Conservation (phyloP, 2,329 filamentous ascomycete genomes). For the Ophidiomyces ophidiicola region DNA sequence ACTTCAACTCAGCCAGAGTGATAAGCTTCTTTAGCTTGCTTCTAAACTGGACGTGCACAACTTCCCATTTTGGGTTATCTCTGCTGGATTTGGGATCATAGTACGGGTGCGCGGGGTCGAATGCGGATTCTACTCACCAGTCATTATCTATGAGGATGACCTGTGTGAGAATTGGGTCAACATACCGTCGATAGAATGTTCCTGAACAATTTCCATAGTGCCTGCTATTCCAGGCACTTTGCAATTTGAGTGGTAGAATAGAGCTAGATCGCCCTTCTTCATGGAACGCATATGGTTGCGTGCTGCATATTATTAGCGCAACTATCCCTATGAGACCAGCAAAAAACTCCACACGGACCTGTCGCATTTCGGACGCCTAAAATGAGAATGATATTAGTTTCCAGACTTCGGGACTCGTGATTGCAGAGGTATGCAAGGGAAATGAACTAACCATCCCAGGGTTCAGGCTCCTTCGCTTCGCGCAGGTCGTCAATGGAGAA, state of each 20-base stretch:
- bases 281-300: constrained; percentile 84
- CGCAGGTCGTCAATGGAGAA: constrained; percentile 90
- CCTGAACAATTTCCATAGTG: constrained; percentile 75
- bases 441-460: constrained; percentile 66
- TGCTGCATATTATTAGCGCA: constrained; percentile 36
- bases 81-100: constrained; percentile 66
- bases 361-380: constrained; percentile 14
- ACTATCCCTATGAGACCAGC: background rate
- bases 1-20: constrained; percentile 58
- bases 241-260: constrained; percentile 95
- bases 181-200: constrained; percentile 67
- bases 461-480: constrained; percentile 60
- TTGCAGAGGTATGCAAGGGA: background rate
- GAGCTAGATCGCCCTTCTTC: constrained; percentile 81
- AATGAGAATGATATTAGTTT: background rate
- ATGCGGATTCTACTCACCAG: constrained; percentile 48
- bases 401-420: background rate
- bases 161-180: constrained; percentile 49
- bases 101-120: constrained; percentile 62
- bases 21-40: constrained; percentile 66
- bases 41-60: constrained; percentile 79
- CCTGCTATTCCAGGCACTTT: constrained; percentile 80
- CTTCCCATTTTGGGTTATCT: constrained; percentile 66
- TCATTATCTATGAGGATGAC: constrained; percentile 69
- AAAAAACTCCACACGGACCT: constrained; percentile 4